Base-by-base conservation (phyloP, 2,329 filamentous ascomycete genomes). In the Botryotinia narcissicola region DNA sequence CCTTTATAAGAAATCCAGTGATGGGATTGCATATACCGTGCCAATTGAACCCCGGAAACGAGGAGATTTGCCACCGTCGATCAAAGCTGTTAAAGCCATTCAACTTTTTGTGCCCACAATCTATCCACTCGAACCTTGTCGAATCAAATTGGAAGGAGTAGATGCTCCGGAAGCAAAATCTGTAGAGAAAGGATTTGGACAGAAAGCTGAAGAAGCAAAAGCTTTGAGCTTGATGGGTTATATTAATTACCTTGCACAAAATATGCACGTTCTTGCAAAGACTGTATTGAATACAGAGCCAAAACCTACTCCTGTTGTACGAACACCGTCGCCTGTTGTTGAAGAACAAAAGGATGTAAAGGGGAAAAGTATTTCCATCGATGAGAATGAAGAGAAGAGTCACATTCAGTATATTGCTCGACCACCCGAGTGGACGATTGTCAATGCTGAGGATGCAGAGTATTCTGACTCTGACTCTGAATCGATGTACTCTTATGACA, bases 331-430 rank as follows among this genome's bases (percentile, higher is more conserved):
- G 54, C 48, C 66, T 29, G 37, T 60, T 18, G 29, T 46, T 54
- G 63, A 62, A 48, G 18, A 42, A 37, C 46, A 37, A 46, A 60
- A 66, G 32, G 66, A 61, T 25, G 12, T 73, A 7, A 67, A 77
- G 61, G 74, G 71, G 44, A 73, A 72, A 74, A 71, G 72, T 44
- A 76, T 79, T 10, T 73, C 80, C 37, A 77, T 76, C 14, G 75
- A 80, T 20, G 80, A 77, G 70, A 76, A 79, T 73, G 75, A 78
- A 6, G 89, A 88, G 42, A 88, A 86, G 73, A 86, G 86, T 48
- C 93, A 95, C 78, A 83, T 96, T 67, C 87, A 91, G 74, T 83
- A 92, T 74, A 93, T 96, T 71, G 88, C 92, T 18, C 86, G 93
- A 12, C 93, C 93, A 16, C 92, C 92, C 0, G 93, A 97, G 81